Evolutionary conservation across 306 rosid species (phyloP), one percentile per base, ranked within the genome.

Genomic region (Clitoria ternatea): DNA sequence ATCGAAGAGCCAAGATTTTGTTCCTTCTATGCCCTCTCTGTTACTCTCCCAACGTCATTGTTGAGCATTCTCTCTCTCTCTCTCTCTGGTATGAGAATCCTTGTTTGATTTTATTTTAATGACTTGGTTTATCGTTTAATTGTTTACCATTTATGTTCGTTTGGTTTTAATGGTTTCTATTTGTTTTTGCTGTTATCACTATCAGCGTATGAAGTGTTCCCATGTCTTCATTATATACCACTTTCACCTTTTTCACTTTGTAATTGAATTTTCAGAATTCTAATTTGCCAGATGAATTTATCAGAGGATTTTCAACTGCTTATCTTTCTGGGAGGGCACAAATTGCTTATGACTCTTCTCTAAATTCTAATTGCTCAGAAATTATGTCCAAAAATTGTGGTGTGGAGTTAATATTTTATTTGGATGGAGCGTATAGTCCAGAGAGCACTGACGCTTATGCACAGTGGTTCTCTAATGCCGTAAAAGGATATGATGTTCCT

Each of bases 401-500:
- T 42, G 93, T 84, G 56, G 84, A 84, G 69, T 84, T 90, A 74
- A 62, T 82, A 75, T 88, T 90, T 83, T 90, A 88, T 77, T 77
- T 88, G 81, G 97, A 90, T 73, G 95, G 97, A 61, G 97, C 95
- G 82, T 95, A 88, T 69, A 90, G 92, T 81, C 92, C 97, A 17
- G 97, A 90, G 72, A 90, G 97, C 80, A 86, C 88, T 82, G 95
- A 86, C 59, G 90, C 78, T 75, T 79, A 80, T 54, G 83, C 80
- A 43, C 68, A 74, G 26, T 79, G 83, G 83, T 79, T 79, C 33
- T 79, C 80, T 36, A 53, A 72, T 47, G 89, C 82, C 4, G 59
- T 78, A 52, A 77, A 66, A 37, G 75, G 63, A 33, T 57, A 75
- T 57, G 74, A 76, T 39, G 61, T 60, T 54, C 18, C 81, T 7